A percentile compares a stretch with the other conserved stretches of the same genome.
Evolutionary conservation across 768 basidiomycete species (phyloP).

Genomic region (Tubosaeta brunneosetosa): DNA sequence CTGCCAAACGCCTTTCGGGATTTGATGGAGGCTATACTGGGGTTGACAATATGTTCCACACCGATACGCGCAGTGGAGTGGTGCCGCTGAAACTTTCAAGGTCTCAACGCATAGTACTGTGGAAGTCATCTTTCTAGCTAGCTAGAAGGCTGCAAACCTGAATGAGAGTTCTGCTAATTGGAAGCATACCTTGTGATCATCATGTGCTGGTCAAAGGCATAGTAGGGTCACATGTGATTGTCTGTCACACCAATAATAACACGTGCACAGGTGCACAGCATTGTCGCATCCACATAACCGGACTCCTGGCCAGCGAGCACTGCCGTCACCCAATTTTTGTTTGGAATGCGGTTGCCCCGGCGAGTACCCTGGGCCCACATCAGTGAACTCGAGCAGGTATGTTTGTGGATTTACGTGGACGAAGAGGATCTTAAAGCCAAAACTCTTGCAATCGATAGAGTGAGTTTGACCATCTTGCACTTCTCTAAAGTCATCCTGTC

Average conservation of each 20-base stretch:
- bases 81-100: background rate
- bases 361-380: conserved; percentile 75
- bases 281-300: too few species aligned
- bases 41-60: background rate
- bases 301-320: background rate
- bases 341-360: conserved; percentile 64
- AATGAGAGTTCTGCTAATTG: too few species aligned
- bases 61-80: background rate
- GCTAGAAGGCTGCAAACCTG: too few species aligned
- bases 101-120: too few species aligned
- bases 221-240: background rate
- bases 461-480: conserved; percentile 31
- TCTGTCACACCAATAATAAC: background rate
- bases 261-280: background rate
- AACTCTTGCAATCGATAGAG: conserved; percentile 57
- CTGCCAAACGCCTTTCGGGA: background rate
- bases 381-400: conserved; percentile 69
- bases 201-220: too few species aligned
- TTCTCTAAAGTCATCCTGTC: conserved; percentile 9
- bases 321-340: background rate
- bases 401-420: conserved; percentile 68
- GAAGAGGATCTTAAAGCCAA: conserved; percentile 56
- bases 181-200: too few species aligned
- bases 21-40: conserved; percentile 12
- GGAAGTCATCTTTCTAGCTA: too few species aligned